A percentile compares a stretch with the other conserved stretches of the same genome.
Conservation (phyloP, 768 basidiomycete genomes). For the Austroboletus festivus region DNA sequence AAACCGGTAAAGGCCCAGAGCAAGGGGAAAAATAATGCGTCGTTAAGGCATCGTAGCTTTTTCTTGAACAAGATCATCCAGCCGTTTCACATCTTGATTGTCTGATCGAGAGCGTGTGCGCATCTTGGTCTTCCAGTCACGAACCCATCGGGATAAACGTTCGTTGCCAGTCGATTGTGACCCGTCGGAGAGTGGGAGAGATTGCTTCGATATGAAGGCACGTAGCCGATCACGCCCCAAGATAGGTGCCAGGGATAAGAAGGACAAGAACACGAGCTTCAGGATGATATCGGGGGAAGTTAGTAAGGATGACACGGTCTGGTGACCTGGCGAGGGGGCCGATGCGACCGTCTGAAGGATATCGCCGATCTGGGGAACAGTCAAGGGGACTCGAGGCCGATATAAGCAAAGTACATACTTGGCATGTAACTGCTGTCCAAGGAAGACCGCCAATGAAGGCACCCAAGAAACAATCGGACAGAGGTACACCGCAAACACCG, state of each 20-base stretch:
- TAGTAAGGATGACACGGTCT: conserved; percentile 83
- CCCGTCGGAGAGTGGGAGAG: conserved; percentile 21
- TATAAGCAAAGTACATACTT: conserved; percentile 45
- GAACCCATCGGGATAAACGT: conserved; percentile 53
- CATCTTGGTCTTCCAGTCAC: conserved; percentile 63
- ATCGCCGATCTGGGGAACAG: conserved; percentile 65
- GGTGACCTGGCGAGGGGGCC: conserved; percentile 62
- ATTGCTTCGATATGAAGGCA: conserved; percentile 44
- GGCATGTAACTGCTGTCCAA: conserved; percentile 91
- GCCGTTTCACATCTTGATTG: conserved; percentile 44
- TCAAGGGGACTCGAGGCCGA: conserved; percentile 16
- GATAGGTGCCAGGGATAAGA: conserved; percentile 85
- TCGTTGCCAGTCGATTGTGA: conserved; percentile 30
- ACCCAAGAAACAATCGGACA: conserved; percentile 73
- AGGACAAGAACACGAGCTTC: conserved; percentile 80
- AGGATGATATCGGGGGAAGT: conserved; percentile 78
- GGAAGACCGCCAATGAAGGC: conserved; percentile 82
- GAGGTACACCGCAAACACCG: conserved; percentile 81
- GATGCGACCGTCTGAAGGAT: conserved; percentile 82
- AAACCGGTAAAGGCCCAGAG: conserved; percentile 9
- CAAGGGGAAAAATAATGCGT: conserved; percentile 12
- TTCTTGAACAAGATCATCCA: conserved; percentile 54
- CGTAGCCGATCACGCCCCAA: conserved; percentile 68
- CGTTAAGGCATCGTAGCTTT: conserved; percentile 38
- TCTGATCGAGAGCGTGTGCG: conserved; percentile 50